phyloP scores from a whole-genome alignment of 352 stramenopile species.

The Pythium plurisporium region DNA sequence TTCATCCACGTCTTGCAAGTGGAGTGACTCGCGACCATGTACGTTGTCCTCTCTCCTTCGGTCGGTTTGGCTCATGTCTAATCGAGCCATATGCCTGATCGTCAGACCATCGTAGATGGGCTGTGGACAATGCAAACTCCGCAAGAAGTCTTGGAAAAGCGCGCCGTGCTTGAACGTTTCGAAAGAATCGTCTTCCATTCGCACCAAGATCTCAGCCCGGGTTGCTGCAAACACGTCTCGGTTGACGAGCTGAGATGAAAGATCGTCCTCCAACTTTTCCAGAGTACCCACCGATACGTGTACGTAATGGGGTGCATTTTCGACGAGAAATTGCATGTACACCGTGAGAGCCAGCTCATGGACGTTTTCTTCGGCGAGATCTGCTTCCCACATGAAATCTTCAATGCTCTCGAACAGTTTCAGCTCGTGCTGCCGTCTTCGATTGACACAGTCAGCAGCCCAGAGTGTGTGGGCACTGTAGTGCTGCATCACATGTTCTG shows the following conservation, averaged over 20 bases:
- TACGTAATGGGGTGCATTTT: conserved; percentile 31
- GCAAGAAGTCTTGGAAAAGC: conserved; percentile 47
- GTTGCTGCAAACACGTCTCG: conserved; percentile 37
- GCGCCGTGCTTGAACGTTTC: conserved; percentile 37
- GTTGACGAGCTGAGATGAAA: conserved; percentile 36
- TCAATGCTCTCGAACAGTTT: conserved; percentile 62
- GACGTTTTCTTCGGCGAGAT: conserved; percentile 44
- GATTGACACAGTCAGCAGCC: conserved; percentile 47
- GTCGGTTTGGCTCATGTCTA: conserved; percentile 36
- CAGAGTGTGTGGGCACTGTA: conserved; percentile 59
- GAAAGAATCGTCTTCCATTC: conserved; percentile 52
- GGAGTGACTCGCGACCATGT: not conserved
- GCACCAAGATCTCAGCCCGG: conserved; percentile 42
- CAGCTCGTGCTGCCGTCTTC: conserved; percentile 44
- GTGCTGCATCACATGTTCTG: conserved; percentile 67
- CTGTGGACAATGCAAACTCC: conserved; percentile 37
- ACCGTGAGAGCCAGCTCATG: conserved; percentile 53
- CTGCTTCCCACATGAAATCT: conserved; percentile 54
- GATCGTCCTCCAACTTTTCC: conserved; percentile 37
- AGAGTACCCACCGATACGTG: conserved; percentile 25
- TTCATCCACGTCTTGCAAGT: conserved; percentile 20
- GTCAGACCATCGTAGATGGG: conserved; percentile 40
- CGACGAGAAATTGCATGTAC: conserved; percentile 52
- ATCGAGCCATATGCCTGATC: conserved; percentile 23
- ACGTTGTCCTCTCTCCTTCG: not conserved